phyloP scores from a whole-genome alignment of 257 asterid genomes.

The Solanum neorickii region DNA sequence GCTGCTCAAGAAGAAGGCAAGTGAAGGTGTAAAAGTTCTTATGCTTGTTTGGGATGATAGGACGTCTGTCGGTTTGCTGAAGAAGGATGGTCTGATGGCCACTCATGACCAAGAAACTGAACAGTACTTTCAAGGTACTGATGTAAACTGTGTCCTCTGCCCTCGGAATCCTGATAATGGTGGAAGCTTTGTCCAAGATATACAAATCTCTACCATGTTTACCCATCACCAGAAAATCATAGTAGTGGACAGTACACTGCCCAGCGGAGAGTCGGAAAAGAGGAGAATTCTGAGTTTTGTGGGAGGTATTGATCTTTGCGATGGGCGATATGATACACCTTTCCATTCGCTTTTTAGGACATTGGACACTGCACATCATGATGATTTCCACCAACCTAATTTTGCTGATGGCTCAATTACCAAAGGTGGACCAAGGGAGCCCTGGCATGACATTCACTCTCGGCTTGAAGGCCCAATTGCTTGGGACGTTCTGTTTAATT shows the following conservation, averaged over 20 bases:
- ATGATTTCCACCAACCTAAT: conserved; percentile 84
- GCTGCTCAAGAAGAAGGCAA: conserved; percentile 66
- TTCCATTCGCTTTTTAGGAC: conserved; percentile 83
- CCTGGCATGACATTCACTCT: conserved; percentile 89
- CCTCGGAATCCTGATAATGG: conserved; percentile 83
- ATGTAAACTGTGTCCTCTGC: conserved; percentile 68
- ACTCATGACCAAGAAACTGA: conserved; percentile 81
- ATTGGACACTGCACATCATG: conserved; percentile 70
- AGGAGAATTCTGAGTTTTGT: conserved; percentile 75
- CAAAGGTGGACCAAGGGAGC: conserved; percentile 84
- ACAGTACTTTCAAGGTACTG: conserved; percentile 41
- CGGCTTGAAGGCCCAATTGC: conserved; percentile 79
- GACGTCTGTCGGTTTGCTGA: conserved; percentile 58
- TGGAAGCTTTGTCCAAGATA: conserved; percentile 58
- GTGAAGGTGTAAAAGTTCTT: conserved; percentile 65
- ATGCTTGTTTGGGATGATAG: conserved; percentile 90
- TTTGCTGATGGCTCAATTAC: conserved; percentile 44
- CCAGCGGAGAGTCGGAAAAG: conserved; percentile 24
- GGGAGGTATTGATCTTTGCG: conserved; percentile 82
- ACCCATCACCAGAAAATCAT: conserved; percentile 86
- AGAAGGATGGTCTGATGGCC: conserved; percentile 81
- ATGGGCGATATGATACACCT: conserved; percentile 76
- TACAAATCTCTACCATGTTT: conserved; percentile 73
- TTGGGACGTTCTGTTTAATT: conserved; percentile 85
- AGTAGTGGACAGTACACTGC: conserved; percentile 57